Percentiles rank a stretch among this genome's conserved stretches.
phyloP scores from a whole-genome alignment of 768 basidiomycete species.

The Boletus speciosus region DNA sequence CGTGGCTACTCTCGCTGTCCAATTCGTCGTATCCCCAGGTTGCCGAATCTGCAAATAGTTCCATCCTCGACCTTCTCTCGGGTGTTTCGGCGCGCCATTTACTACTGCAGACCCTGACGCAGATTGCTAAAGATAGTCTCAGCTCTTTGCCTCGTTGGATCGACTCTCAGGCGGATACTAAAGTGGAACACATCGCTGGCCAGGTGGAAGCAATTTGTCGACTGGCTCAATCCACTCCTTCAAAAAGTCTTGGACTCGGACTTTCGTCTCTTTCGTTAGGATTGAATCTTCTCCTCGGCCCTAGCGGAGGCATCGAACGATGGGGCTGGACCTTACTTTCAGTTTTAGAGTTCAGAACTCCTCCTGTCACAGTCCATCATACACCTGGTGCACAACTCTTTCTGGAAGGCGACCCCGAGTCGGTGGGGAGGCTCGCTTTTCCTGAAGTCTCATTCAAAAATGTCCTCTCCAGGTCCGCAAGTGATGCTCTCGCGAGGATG shows the following conservation, averaged over 20 bases:
- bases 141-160: constrained; percentile 70
- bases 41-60: constrained; percentile 42
- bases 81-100: constrained; percentile 42
- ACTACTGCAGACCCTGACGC: constrained; percentile 55
- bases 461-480: constrained; percentile 47
- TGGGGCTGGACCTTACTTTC: constrained; percentile 89
- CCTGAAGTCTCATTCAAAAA: constrained; percentile 59
- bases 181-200: constrained; percentile 63
- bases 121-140: constrained; percentile 62
- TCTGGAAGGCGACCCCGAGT: constrained; percentile 48
- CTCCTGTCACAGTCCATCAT: constrained; percentile 44
- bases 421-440: constrained; percentile 41
- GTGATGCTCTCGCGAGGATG: constrained; percentile 62
- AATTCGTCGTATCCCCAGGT: constrained; percentile 55
- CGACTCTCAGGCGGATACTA: constrained; percentile 65
- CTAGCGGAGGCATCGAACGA: constrained; percentile 79
- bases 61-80: constrained; percentile 45
- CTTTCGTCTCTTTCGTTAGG: constrained; percentile 46
- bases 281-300: constrained; percentile 68
- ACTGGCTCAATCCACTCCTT: constrained; percentile 29
- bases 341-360: constrained; percentile 71
- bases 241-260: constrained; percentile 22
- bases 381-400: constrained; percentile 51
- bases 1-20: constrained; percentile 72
- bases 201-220: constrained; percentile 71